Evolutionary conservation across 352 stramenopile genomes (phyloP), one percentile per base, ranked within the genome.

Genomic region (Globisporangium canariense): DNA sequence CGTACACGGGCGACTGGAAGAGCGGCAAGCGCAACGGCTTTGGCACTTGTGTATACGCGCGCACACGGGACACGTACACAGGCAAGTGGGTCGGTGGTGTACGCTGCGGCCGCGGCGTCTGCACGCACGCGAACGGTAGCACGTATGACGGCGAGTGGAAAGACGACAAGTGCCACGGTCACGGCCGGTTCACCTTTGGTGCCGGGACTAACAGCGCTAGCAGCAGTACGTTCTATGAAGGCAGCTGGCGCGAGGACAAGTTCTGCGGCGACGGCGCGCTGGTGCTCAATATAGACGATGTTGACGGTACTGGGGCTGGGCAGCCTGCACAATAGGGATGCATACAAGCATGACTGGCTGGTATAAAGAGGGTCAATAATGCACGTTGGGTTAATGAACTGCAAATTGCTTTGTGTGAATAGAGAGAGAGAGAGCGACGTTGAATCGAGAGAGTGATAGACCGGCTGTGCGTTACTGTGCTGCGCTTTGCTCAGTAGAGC

Each of bases 1-100:
- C 83, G 20, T 97, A 94, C 65, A 74, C 66, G 5, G 90, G 90
- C 32, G 86, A 95, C 58, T 97, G 86, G 86, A 77, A 81, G 46
- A 93, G 88, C 43, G 82, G 87, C 46, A 87, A 89, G 46, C 79
- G 86, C 34, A 96, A 97, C 60, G 89, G 90, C 41, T 93, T 94
- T 58, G 89, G 90, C 10, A 70, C 65, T 20, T 92, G 82, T 43
- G 55, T 72, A 11, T 91, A 89, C 51, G 73, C 68, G 41, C 74
- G 73, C 20, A 86, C 68, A 57, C 78, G 73, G 50, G 87, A 83
- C 45, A 68, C 70, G 34, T 97, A 95, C 68, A 69, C 88, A 28
- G 90, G 90, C 36, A 93, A 96, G 41, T 97, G 90, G 90, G 87
- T 97, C 45, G 81, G 88, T 4, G 76, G 74, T 49, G 63, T 86